Conservation (phyloP, 305 asterid genomes). For the Fraxinus albicans region DNA sequence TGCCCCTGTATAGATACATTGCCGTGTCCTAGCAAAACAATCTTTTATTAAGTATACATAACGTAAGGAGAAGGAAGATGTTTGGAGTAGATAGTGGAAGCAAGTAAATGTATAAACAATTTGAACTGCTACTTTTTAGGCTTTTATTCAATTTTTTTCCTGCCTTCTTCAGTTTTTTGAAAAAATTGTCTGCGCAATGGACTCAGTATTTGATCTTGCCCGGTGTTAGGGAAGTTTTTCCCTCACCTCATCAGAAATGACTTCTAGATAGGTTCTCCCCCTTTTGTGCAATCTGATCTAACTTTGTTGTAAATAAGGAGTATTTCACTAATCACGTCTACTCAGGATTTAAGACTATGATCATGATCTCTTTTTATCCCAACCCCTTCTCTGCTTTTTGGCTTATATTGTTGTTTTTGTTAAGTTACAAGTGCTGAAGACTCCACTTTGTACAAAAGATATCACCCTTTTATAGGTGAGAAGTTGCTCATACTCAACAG, state of each 20-base stretch:
- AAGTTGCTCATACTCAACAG: slow-evolving; percentile 4
- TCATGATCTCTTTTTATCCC: neutral
- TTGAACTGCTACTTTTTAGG: neutral
- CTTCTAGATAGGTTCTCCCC: neutral
- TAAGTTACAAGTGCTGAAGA: neutral
- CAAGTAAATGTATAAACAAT: neutral
- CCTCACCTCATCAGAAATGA: neutral
- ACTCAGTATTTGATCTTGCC: neutral
- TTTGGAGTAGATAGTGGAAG: neutral
- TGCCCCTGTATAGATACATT: neutral
- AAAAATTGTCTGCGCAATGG: neutral
- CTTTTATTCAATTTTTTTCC: neutral
- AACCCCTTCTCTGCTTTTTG: neutral
- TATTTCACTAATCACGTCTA: neutral
- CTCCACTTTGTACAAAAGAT: neutral
- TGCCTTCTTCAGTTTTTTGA: neutral
- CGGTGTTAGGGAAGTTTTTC: neutral
- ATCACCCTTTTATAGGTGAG: neutral
- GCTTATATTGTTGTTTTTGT: neutral
- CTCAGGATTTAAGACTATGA: neutral
- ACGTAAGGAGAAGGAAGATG: neutral
- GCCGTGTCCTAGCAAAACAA: neutral
- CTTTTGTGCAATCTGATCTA: neutral
- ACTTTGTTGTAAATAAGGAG: neutral
- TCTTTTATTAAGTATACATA: neutral